Percentiles rank a stretch among this genome's conserved stretches.
Conservation (phyloP, 768 basidiomycete genomes). For the Auricularia heimuer region DNA sequence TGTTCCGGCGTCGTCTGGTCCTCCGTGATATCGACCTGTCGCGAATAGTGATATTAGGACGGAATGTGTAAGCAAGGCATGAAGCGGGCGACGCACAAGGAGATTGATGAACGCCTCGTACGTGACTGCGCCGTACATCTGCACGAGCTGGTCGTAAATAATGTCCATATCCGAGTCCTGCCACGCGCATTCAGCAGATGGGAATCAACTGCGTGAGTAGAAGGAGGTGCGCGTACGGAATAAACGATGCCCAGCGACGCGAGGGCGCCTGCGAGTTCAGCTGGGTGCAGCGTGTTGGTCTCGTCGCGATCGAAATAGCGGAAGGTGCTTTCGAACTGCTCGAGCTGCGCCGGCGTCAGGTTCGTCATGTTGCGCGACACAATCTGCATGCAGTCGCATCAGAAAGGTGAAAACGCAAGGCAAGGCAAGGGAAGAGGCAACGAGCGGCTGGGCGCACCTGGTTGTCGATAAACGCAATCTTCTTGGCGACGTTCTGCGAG, state of each 20-base stretch:
- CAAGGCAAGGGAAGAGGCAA: slow-evolving; percentile 8
- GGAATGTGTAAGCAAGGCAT: neutral
- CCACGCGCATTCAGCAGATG: neutral
- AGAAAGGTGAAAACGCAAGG: neutral
- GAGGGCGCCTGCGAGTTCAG: slow-evolving; percentile 89
- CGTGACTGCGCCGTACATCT: slow-evolving; percentile 79
- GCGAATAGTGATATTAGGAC: neutral
- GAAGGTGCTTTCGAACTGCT: slow-evolving; percentile 96
- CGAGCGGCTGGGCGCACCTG: slow-evolving; percentile 41
- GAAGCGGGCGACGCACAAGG: slow-evolving; percentile 42
- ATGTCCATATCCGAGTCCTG: slow-evolving; percentile 82
- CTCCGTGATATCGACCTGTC: slow-evolving; percentile 87
- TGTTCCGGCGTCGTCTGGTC: slow-evolving; percentile 92
- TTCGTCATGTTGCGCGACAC: slow-evolving; percentile 91
- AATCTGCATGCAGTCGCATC: slow-evolving; percentile 34
- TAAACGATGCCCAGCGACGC: slow-evolving; percentile 91
- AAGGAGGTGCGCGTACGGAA: slow-evolving; percentile 39
- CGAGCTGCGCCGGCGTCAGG: slow-evolving; percentile 87
- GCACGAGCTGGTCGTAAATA: slow-evolving; percentile 69
- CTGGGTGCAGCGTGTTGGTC: slow-evolving; percentile 71
- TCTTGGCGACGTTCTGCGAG: slow-evolving; percentile 71
- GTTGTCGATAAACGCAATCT: slow-evolving; percentile 94
- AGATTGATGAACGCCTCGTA: slow-evolving; percentile 94
- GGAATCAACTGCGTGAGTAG: neutral
- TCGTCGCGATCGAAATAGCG: slow-evolving; percentile 94